phyloP scores from a whole-genome alignment of 169 alveolate species.

The Cryptosporidium meleagridis region DNA sequence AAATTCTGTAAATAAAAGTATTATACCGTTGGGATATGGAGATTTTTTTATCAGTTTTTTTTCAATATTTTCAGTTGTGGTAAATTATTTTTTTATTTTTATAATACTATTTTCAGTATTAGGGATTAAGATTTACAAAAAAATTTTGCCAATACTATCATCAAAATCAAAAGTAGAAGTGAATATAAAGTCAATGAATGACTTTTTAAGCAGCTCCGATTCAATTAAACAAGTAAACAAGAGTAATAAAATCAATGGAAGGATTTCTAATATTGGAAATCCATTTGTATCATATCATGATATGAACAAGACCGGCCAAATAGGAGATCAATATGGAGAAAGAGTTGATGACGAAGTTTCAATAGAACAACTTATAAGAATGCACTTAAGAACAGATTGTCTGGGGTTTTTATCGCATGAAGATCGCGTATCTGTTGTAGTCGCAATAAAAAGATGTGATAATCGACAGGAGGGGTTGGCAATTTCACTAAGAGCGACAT shows the following conservation, averaged over 20 bases:
- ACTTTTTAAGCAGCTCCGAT: not conserved
- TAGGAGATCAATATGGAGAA: slow-evolving; percentile 53
- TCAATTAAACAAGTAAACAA: slow-evolving; percentile 6
- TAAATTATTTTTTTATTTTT: slow-evolving; percentile 25
- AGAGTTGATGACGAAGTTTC: slow-evolving; percentile 61
- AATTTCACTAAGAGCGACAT: slow-evolving; percentile 63
- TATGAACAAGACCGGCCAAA: slow-evolving; percentile 39
- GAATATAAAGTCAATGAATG: slow-evolving; percentile 31
- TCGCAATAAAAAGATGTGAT: slow-evolving; percentile 61
- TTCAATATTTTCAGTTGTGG: slow-evolving; percentile 25
- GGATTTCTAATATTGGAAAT: slow-evolving; percentile 2
- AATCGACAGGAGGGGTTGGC: slow-evolving; percentile 72
- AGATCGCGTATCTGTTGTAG: slow-evolving; percentile 62
- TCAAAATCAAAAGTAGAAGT: slow-evolving; percentile 19
- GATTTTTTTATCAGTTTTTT: not conserved
- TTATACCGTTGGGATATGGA: slow-evolving; percentile 23
- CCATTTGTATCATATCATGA: slow-evolving; percentile 32
- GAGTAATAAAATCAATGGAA: not conserved
- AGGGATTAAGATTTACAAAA: slow-evolving; percentile 42
- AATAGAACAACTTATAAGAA: slow-evolving; percentile 59
- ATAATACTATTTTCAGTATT: slow-evolving; percentile 24
- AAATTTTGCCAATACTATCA: not conserved
- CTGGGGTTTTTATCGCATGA: slow-evolving; percentile 62
- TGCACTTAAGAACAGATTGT: slow-evolving; percentile 71
- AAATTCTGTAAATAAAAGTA: not conserved